Evolutionary conservation across 1,284 basidiomycete species (phyloP).

Genomic region (Thelephora terrestris): DNA sequence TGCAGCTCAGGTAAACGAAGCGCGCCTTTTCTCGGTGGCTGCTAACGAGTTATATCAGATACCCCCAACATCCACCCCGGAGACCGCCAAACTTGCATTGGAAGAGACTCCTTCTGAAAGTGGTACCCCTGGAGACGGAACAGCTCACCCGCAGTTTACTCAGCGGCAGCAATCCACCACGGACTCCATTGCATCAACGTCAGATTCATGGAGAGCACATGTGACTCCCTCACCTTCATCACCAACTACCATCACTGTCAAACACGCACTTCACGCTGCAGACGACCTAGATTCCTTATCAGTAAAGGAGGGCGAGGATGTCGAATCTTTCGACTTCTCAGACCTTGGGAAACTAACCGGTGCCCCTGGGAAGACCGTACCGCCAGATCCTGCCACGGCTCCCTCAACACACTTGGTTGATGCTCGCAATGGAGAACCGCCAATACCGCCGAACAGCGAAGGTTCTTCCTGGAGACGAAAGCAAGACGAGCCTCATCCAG

Average conservation of each 20-base stretch:
- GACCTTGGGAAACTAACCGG: constrained; percentile 63
- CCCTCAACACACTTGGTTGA: not conserved
- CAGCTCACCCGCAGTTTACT: constrained; percentile 18
- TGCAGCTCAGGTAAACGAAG: constrained; percentile 16
- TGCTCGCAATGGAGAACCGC: constrained; percentile 2
- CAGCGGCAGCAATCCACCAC: constrained; percentile 8
- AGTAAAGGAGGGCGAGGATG: constrained; percentile 42
- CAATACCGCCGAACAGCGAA: constrained; percentile 20
- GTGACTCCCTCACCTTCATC: constrained; percentile 9
- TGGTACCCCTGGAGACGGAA: constrained; percentile 17
- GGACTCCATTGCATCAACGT: constrained; percentile 23
- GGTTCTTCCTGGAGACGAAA: constrained; percentile 39
- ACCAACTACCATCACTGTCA: constrained; percentile 19
- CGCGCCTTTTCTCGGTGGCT: not conserved
- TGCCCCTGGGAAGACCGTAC: constrained; percentile 15
- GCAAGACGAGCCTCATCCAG: constrained; percentile 9
- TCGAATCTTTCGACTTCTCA: constrained; percentile 70
- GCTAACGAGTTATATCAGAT: not conserved
- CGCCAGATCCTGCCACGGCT: not conserved
- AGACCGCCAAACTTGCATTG: constrained; percentile 6
- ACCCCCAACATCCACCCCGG: constrained; percentile 7
- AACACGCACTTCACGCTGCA: constrained; percentile 28
- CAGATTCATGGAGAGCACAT: constrained; percentile 50
- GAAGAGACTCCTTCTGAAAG: constrained; percentile 25
- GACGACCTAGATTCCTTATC: constrained; percentile 38